Evolutionary conservation across 1,284 basidiomycete species (phyloP).

Genomic region (Sutorius eximius): DNA sequence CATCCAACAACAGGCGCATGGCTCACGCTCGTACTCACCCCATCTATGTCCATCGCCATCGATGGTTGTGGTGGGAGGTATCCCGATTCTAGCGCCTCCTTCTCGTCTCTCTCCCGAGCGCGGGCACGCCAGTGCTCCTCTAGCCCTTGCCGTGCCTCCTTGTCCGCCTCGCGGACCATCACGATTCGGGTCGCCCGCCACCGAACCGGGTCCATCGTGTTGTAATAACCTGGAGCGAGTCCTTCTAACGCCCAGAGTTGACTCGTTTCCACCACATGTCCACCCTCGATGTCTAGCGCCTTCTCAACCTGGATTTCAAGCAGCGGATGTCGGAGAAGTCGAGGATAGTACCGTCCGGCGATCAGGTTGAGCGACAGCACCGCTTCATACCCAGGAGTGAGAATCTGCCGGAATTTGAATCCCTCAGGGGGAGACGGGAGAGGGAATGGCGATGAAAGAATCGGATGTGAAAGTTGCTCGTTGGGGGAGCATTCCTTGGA

Average conservation of each 20-base stretch:
- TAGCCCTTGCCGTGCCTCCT: slow-evolving; percentile 45
- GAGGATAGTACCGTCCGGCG: slow-evolving; percentile 73
- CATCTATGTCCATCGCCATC: slow-evolving; percentile 19
- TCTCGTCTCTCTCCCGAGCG: slow-evolving; percentile 36
- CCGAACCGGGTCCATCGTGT: slow-evolving; percentile 59
- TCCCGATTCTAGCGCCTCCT: slow-evolving; percentile 35
- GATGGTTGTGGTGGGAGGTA: slow-evolving; percentile 18
- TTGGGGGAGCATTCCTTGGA: slow-evolving; percentile 26
- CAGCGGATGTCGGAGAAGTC: slow-evolving; percentile 60
- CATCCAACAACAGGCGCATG: background rate
- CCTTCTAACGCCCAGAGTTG: slow-evolving; percentile 69
- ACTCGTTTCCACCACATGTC: slow-evolving; percentile 40
- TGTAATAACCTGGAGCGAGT: slow-evolving; percentile 58
- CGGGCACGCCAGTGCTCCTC: slow-evolving; percentile 39
- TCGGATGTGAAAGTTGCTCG: slow-evolving; percentile 42
- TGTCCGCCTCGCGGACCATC: slow-evolving; percentile 62
- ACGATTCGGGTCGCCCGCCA: slow-evolving; percentile 49
- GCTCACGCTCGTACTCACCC: slow-evolving; percentile 2
- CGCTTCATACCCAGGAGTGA: slow-evolving; percentile 60
- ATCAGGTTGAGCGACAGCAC: slow-evolving; percentile 65
- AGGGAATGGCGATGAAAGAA: slow-evolving; percentile 40
- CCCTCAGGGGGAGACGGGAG: slow-evolving; percentile 63
- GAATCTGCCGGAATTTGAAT: slow-evolving; percentile 68
- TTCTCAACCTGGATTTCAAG: slow-evolving; percentile 42
- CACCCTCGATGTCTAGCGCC: slow-evolving; percentile 37